Percentiles rank a stretch among this genome's conserved stretches.
These are phyloP conservation scores for Bauhinia variegata DNA, from an alignment of 306 rosid species.

Conservation along the genomic window DNA sequence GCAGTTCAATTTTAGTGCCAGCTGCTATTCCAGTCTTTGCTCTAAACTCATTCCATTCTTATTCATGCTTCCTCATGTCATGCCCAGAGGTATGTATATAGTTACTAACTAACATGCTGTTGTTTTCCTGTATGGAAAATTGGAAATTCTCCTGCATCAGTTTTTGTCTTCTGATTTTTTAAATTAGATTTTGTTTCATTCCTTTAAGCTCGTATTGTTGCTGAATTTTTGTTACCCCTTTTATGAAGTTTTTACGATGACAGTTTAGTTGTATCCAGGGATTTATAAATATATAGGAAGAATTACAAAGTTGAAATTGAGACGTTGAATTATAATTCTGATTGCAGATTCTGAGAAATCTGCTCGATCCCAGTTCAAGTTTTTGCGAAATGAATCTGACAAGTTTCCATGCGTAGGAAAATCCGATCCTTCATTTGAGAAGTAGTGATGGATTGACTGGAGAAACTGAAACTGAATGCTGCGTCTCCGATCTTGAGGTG, in stretches of 20 bases:
- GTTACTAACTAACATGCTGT: neutral
- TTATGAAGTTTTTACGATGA: neutral
- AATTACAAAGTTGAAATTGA: neutral
- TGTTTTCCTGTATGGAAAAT: neutral
- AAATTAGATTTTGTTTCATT: neutral
- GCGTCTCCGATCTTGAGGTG: slow-evolving; percentile 57
- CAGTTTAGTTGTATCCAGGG: slow-evolving; percentile 5
- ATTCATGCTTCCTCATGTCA: slow-evolving; percentile 30
- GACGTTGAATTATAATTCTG: slow-evolving; percentile 30
- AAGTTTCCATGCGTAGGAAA: neutral
- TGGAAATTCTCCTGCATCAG: neutral
- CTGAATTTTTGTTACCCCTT: slow-evolving; percentile 3
- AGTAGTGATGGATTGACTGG: slow-evolving; percentile 5
- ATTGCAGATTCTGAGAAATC: slow-evolving; percentile 47
- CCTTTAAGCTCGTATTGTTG: neutral
- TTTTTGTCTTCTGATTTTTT: slow-evolving; percentile 12
- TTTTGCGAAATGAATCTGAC: slow-evolving; percentile 11
- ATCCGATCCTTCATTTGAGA: slow-evolving; percentile 26
- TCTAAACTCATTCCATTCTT: slow-evolving; percentile 21
- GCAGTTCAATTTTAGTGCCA: slow-evolving; percentile 6
- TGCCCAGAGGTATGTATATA: slow-evolving; percentile 10
- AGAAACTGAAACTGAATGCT: slow-evolving; percentile 45
- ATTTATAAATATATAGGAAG: neutral
- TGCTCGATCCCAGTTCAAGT: slow-evolving; percentile 8
- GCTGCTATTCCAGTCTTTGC: slow-evolving; percentile 28